phyloP scores from a whole-genome alignment of 2,329 filamentous ascomycete species.

The Tolypocladium amazonense region DNA sequence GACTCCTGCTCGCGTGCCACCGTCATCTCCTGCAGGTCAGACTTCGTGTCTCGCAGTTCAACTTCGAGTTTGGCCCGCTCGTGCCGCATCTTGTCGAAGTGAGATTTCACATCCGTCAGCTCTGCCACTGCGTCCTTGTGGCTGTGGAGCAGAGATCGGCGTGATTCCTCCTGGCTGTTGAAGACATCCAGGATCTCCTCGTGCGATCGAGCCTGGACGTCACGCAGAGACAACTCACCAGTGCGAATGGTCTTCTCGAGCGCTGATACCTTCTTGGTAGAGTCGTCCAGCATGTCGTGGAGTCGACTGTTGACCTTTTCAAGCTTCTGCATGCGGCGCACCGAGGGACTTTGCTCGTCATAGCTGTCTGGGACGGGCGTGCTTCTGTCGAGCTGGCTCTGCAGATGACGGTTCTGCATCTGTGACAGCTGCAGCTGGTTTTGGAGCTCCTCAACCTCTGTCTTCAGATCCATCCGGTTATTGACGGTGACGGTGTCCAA shows the following conservation, averaged over 20 bases:
- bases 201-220: conserved; percentile 86
- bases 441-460: conserved; percentile 84
- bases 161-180: conserved; percentile 84
- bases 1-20: conserved; percentile 76
- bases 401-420: conserved; percentile 90
- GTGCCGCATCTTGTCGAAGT: conserved; percentile 80
- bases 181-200: conserved; percentile 89
- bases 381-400: conserved; percentile 69
- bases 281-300: conserved; percentile 92
- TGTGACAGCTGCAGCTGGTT: conserved; percentile 89
- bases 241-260: conserved; percentile 79
- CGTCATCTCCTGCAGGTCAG: conserved; percentile 73
- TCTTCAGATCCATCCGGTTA: conserved; percentile 80
- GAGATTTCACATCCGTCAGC: conserved; percentile 73
- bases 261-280: conserved; percentile 79
- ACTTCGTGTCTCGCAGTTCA: conserved; percentile 73
- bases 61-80: conserved; percentile 71
- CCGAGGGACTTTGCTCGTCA: conserved; percentile 71
- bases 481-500: conserved; percentile 73
- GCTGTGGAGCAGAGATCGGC: conserved; percentile 68
- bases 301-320: conserved; percentile 86
- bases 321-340: conserved; percentile 76
- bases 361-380: conserved; percentile 52
- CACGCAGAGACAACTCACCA: conserved; percentile 78
- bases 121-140: conserved; percentile 82